phyloP scores from a whole-genome alignment of 805 yeast genomes.

The Wickerhamomyces xylosicus region DNA sequence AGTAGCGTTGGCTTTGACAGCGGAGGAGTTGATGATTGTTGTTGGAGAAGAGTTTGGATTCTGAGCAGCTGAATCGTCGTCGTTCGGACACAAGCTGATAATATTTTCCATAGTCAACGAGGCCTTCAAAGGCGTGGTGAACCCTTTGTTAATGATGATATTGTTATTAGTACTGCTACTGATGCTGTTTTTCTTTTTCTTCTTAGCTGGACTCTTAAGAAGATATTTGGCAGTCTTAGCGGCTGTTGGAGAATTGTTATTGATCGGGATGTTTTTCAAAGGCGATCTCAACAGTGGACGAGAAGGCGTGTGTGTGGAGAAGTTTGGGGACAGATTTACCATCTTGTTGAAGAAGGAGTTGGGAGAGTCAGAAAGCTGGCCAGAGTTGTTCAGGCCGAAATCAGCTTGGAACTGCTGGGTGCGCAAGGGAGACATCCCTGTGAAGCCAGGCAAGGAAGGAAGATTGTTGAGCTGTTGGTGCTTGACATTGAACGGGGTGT shows the following conservation, averaged over 20 bases:
- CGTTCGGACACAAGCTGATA: background rate
- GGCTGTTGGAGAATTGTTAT: background rate
- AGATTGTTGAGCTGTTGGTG: too few species aligned
- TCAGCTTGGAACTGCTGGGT: background rate
- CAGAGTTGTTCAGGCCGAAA: too few species aligned
- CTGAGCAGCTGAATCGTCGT: too few species aligned
- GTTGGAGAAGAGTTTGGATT: conserved; percentile 19
- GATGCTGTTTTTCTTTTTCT: background rate
- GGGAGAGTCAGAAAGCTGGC: background rate
- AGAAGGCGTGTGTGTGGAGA: background rate
- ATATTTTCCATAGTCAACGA: background rate
- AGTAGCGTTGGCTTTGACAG: conserved; percentile 17
- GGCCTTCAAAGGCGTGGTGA: background rate
- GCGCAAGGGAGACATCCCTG: background rate
- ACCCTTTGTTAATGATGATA: background rate
- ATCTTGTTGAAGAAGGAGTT: background rate
- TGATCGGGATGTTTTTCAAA: background rate
- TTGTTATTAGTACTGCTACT: too few species aligned
- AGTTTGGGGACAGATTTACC: background rate
- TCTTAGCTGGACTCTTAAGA: background rate
- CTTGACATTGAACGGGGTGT: too few species aligned
- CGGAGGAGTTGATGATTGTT: conserved; percentile 20
- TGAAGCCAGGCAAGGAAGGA: background rate
- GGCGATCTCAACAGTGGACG: background rate
- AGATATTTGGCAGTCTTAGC: background rate